A percentile compares a stretch with the other conserved stretches of the same genome.
phyloP scores from a whole-genome alignment of 768 basidiomycete species.

The Hemileccinum rubropunctum region DNA sequence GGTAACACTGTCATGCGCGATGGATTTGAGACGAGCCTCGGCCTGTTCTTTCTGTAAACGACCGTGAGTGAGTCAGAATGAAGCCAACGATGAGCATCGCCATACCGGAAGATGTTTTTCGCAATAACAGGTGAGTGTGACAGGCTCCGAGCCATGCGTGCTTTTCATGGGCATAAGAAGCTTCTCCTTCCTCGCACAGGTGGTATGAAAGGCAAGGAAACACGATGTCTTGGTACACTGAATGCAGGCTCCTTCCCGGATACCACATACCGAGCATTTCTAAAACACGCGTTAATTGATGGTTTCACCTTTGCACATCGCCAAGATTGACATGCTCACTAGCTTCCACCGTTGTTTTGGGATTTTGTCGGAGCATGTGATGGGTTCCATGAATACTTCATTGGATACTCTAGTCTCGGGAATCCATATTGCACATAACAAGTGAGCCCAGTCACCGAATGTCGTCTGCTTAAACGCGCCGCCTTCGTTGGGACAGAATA shows the following conservation, averaged over 20 bases:
- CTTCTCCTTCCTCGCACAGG: constrained; percentile 88
- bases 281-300: constrained; percentile 15
- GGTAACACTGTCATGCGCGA: constrained; percentile 42
- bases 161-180: constrained; percentile 86
- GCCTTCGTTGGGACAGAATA: constrained; percentile 95
- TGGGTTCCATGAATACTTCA: constrained; percentile 97
- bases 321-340: constrained; percentile 45
- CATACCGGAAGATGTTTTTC: constrained; percentile 89
- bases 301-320: not conserved
- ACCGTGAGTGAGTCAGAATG: not conserved
- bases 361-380: constrained; percentile 85
- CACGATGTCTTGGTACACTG: constrained; percentile 91
- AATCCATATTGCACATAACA: constrained; percentile 96
- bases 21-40: constrained; percentile 55
- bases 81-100: not conserved
- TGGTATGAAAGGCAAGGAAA: constrained; percentile 91
- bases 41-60: constrained; percentile 61
- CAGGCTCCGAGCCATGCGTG: constrained; percentile 69
- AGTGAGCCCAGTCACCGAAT: constrained; percentile 91
- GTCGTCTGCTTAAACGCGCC: constrained; percentile 98
- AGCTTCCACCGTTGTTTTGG: constrained; percentile 93
- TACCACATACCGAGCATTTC: constrained; percentile 67
- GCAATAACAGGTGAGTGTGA: constrained; percentile 76
- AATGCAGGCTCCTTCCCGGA: constrained; percentile 81
- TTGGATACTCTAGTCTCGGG: constrained; percentile 93